phyloP scores from a whole-genome alignment of 2,329 filamentous ascomycete species.

The Coleophoma crateriformis region DNA sequence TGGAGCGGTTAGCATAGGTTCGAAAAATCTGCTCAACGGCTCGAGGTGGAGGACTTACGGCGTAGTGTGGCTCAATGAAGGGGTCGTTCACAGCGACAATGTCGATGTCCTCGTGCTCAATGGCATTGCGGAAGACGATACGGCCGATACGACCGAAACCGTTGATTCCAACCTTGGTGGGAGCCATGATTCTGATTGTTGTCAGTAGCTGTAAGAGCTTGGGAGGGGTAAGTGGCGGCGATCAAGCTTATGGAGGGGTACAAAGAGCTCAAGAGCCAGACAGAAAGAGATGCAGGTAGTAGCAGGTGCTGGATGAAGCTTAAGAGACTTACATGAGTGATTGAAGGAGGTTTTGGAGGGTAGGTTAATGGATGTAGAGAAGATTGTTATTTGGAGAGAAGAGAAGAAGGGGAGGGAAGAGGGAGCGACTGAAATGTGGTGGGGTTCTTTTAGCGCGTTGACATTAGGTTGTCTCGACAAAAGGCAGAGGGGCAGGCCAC shows the following conservation, averaged over 20 bases:
- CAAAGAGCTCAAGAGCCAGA: not conserved
- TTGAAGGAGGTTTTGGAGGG: slow-evolving; percentile 9
- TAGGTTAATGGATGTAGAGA: not conserved
- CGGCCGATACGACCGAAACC: slow-evolving; percentile 99
- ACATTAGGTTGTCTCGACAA: not conserved
- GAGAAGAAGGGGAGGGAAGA: not conserved
- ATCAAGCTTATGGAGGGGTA: not conserved
- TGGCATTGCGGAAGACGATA: slow-evolving; percentile 97
- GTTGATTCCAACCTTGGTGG: slow-evolving; percentile 89
- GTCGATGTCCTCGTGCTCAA: slow-evolving; percentile 84
- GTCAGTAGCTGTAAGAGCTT: slow-evolving; percentile 6
- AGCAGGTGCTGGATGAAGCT: not conserved
- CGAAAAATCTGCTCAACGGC: not conserved
- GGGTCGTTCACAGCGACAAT: slow-evolving; percentile 98
- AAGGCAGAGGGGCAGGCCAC: not conserved
- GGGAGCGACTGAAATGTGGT: not conserved
- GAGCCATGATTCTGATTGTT: slow-evolving; percentile 38
- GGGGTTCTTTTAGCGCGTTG: not conserved
- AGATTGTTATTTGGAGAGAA: not conserved
- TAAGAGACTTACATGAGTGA: slow-evolving; percentile 12
- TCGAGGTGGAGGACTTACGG: slow-evolving; percentile 59
- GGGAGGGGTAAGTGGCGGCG: not conserved
- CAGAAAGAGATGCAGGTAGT: not conserved
- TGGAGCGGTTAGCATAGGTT: slow-evolving; percentile 9
- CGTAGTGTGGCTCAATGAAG: slow-evolving; percentile 97